phyloP scores from a whole-genome alignment of 306 rosid genomes.

The Elaeagnus macrophylla region DNA sequence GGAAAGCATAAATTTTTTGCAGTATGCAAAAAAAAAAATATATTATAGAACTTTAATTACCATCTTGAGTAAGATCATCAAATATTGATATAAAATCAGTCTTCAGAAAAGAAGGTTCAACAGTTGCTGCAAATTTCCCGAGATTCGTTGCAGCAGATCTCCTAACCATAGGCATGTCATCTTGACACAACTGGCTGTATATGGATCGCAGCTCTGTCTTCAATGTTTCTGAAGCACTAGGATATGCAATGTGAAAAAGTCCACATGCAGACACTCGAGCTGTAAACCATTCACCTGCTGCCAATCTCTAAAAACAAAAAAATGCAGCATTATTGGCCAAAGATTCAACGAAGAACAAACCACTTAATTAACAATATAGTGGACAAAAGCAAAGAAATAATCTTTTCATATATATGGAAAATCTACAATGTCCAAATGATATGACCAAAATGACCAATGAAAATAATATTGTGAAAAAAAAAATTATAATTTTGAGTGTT shows the following conservation, averaged over 20 bases:
- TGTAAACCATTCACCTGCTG: constrained; percentile 98
- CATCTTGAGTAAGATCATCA: constrained; percentile 92
- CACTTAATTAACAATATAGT: no score
- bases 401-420: no score
- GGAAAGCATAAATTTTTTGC: not conserved
- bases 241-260: constrained; percentile 82
- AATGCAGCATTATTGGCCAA: constrained; percentile 1
- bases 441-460: not conserved
- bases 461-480: not conserved
- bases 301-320: constrained; percentile 59
- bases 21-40: not conserved
- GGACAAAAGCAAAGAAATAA: no score
- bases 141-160: constrained; percentile 96
- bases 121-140: constrained; percentile 91
- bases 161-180: constrained; percentile 99
- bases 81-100: constrained; percentile 80
- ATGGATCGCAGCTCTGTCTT: constrained; percentile 77
- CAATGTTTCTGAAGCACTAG: constrained; percentile 71
- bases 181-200: constrained; percentile 90
- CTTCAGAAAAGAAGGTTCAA: constrained; percentile 81
- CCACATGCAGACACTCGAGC: constrained; percentile 98
- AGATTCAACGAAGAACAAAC: not conserved
- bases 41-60: constrained; percentile 31
- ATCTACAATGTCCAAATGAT: no score
- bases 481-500: not conserved